Conservation (phyloP, 140 eudicot genomes). For the Flaveria floridana region DNA sequence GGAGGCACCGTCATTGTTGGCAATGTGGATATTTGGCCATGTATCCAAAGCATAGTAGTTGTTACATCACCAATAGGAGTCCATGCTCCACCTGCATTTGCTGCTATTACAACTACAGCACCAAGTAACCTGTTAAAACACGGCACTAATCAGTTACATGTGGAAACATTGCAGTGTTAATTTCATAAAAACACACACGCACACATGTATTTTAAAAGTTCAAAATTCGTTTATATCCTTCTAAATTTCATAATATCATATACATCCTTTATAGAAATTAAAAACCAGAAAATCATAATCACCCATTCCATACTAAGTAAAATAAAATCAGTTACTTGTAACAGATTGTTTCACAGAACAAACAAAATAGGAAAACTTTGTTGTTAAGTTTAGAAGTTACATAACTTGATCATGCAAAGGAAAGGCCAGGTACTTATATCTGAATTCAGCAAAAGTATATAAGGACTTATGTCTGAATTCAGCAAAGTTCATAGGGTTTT, state of each 20-base stretch:
- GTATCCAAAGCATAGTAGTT: conserved; percentile 99
- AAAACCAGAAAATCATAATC: neutral
- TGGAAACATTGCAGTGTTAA: neutral
- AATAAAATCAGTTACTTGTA: neutral
- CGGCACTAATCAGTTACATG: conserved; percentile 18
- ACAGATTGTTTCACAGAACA: neutral
- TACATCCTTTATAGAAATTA: neutral
- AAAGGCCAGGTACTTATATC: neutral
- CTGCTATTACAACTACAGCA: conserved; percentile 92
- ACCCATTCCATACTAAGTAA: conserved; percentile 3
- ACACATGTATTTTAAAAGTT: neutral
- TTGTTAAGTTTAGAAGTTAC: neutral
- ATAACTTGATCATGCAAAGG: neutral
- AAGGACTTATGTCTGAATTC: neutral
- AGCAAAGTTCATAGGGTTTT: conserved; percentile 2
- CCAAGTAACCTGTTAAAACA: conserved; percentile 72
- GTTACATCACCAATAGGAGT: conserved; percentile 98
- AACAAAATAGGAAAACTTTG: neutral
- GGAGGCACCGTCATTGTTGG: conserved; percentile 75
- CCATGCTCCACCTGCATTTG: conserved; percentile 99
- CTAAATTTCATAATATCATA: neutral
- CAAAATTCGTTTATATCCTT: neutral
- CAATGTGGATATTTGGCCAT: conserved; percentile 92
- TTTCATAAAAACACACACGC: neutral
- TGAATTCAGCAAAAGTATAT: conserved; percentile 1